These are phyloP conservation scores for Linnemannia schmuckeri DNA, from an alignment of 192 early-diverging fungal species.

Conservation along the genomic window DNA sequence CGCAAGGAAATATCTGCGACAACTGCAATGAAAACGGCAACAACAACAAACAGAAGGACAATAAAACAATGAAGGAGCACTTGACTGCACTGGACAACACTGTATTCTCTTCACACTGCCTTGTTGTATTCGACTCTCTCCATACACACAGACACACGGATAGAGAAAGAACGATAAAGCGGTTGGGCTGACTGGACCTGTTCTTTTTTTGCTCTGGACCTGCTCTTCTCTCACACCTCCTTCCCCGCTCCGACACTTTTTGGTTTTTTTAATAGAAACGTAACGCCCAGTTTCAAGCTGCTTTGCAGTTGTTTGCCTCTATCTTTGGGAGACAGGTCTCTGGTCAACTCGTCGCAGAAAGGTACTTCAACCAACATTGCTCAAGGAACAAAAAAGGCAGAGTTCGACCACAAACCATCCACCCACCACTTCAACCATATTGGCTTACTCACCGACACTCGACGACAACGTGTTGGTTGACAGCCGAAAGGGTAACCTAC, in stretches of 20 bases:
- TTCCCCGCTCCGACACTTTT: background rate
- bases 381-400: background rate
- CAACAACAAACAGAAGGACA: background rate
- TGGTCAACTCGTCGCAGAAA: conserved; percentile 44
- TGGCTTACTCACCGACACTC: background rate
- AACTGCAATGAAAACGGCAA: background rate
- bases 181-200: background rate
- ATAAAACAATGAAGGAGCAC: background rate
- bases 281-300: conserved; percentile 28
- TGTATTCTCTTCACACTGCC: background rate
- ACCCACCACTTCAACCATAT: background rate
- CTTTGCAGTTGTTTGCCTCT: conserved; percentile 43
- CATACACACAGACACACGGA: background rate
- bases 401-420: background rate
- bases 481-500: background rate
- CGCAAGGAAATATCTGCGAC: background rate
- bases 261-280: conserved; percentile 14
- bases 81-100: background rate
- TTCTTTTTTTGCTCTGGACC: conserved; percentile 5
- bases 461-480: background rate
- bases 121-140: background rate
- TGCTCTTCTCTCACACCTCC: background rate
- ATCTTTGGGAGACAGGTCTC: conserved; percentile 56
- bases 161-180: background rate
- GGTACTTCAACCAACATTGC: conserved; percentile 14